Conservation (phyloP, 2,329 filamentous ascomycete species). For the Alternaria ventricosa region DNA sequence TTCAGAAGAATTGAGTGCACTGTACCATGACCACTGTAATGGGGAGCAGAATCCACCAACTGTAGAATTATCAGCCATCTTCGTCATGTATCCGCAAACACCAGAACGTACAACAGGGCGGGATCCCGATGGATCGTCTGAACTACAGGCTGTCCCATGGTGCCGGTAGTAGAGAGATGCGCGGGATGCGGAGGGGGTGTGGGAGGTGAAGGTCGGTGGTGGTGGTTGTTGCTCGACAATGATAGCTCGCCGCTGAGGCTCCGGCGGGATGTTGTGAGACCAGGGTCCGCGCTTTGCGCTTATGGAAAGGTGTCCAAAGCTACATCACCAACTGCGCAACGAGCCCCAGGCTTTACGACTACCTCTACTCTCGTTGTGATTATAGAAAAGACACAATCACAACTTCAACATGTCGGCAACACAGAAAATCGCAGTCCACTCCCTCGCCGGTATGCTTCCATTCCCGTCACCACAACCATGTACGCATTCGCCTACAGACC, state of each 20-base stretch:
- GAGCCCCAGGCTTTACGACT: slow-evolving; percentile 12
- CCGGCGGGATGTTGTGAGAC: slow-evolving; percentile 29
- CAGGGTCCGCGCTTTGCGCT: slow-evolving; percentile 40
- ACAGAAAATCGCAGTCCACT: slow-evolving; percentile 69
- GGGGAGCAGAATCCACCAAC: slow-evolving; percentile 98
- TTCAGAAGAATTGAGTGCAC: background rate
- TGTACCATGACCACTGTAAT: slow-evolving; percentile 95
- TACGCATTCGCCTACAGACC: slow-evolving; percentile 10
- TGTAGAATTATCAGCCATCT: slow-evolving; percentile 52
- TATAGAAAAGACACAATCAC: background rate
- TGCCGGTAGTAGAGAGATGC: slow-evolving; percentile 34
- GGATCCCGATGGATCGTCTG: slow-evolving; percentile 99
- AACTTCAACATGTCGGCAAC: slow-evolving; percentile 43
- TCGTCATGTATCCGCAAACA: background rate
- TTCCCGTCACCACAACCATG: background rate
- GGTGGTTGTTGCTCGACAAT: slow-evolving; percentile 24
- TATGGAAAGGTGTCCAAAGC: slow-evolving; percentile 46
- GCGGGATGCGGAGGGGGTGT: slow-evolving; percentile 14
- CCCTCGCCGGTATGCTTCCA: slow-evolving; percentile 63
- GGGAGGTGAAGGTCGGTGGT: slow-evolving; percentile 14
- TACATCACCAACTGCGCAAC: slow-evolving; percentile 2
- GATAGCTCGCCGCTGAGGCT: slow-evolving; percentile 32
- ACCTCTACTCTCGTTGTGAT: background rate
- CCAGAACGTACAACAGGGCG: slow-evolving; percentile 81
- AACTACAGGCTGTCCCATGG: slow-evolving; percentile 82